Base-by-base conservation (phyloP, 805 yeast species). In the Isabelozyma gotoi region DNA sequence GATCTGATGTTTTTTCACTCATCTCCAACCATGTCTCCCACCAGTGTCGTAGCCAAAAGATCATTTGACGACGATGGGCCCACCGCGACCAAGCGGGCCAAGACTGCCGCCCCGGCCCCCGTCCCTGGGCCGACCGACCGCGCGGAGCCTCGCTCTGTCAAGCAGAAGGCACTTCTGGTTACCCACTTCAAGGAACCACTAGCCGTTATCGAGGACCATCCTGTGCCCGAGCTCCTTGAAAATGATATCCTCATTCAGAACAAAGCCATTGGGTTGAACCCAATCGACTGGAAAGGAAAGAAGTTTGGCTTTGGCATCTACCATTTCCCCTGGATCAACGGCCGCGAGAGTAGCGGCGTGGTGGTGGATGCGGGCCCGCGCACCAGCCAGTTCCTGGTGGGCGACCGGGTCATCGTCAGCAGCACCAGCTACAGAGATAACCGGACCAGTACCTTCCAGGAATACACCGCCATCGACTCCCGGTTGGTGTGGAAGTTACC, bases 261-360 rank as follows among this genome's bases (percentile, higher is more conserved):
- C 39, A 52, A 44, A 38, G 65, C 60, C 37, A 59, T 73, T 36
- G 80, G 79, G 0, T 50, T 74, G 33, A 74, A 74, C 47, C 80
- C 77, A 7, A 63, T 74, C 24, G 80, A 74, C 49, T 74, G 80
- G 80, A 74, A 74, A 51, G 72, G 74, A 6, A 69, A 71, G 40
- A 71, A 68, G 42, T 74, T 67, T 48, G 59, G 62, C 34, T 75
- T 75, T 56, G 77, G 76, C 17, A 65, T 74, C 7, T 68, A 74
- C 47, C 65, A 71, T 11, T 73, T 74, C 44, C 80, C 80, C 7
- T 74, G 80, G 79, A 60, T 74, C 38, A 74, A 73, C 51, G 80
- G 80, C 12, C 57, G 80, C 31, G 80, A 74, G 49, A 60, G 71
- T 36, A 63, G 74, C 18, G 80, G 80, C 0, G 42, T 60, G 6